A percentile compares a stretch with the other conserved stretches of the same genome.
phyloP scores from a whole-genome alignment of 495 filamentous ascomycete species.

The Clavariopsis aquatica region DNA sequence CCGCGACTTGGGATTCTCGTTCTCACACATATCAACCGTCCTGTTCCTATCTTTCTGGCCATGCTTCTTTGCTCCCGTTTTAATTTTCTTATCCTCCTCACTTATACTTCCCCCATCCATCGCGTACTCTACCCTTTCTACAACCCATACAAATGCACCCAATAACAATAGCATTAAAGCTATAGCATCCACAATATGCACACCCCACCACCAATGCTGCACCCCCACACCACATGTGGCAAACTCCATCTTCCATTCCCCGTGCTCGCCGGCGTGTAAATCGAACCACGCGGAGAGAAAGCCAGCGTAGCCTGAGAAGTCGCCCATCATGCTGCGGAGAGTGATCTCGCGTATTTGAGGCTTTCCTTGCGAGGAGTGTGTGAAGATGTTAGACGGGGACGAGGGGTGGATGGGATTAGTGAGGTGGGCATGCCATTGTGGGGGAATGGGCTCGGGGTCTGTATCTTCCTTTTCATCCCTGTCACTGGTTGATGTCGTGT shows the following conservation, averaged over 20 bases:
- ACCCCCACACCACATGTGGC: constrained; percentile 72
- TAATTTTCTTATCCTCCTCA: background rate
- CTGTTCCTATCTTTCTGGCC: background rate
- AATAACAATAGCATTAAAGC: constrained; percentile 14
- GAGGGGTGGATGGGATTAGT: constrained; percentile 1
- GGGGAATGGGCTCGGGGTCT: constrained; percentile 15
- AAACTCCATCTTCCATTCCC: constrained; percentile 81
- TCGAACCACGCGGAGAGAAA: constrained; percentile 90
- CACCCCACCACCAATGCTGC: constrained; percentile 93
- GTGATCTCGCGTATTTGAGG: constrained; percentile 83
- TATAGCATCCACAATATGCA: constrained; percentile 57
- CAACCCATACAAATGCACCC: background rate
- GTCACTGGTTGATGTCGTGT: constrained; percentile 4
- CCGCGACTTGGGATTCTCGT: too few relatives aligned
- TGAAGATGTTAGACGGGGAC: constrained; percentile 53
- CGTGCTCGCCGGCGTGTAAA: constrained; percentile 44
- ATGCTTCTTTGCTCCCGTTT: background rate
- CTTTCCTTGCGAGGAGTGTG: constrained; percentile 43
- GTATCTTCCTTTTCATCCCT: background rate
- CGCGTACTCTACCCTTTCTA: background rate
- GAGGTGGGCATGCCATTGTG: constrained; percentile 15
- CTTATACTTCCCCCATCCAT: background rate
- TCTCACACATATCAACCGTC: too few relatives aligned
- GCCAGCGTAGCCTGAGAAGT: constrained; percentile 84
- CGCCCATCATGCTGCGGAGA: constrained; percentile 98